These are phyloP conservation scores for Arabidopsis hybrid DNA, from an alignment of 441 rosid genomes.

Conservation along the genomic window DNA sequence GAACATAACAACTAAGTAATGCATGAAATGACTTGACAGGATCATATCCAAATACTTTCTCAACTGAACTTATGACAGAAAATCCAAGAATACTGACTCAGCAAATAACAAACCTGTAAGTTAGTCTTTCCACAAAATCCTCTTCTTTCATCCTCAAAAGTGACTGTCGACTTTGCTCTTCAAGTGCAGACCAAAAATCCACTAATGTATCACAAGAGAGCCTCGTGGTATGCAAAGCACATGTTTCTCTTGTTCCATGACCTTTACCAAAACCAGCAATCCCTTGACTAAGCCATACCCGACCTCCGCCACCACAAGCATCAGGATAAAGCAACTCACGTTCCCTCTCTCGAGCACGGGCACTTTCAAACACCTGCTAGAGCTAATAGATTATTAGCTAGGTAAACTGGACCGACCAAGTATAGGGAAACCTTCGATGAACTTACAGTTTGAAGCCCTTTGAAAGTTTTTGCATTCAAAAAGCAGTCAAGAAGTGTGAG, in stretches of 20 bases:
- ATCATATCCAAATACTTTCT: conserved; percentile 6
- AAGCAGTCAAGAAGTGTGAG: conserved; percentile 86
- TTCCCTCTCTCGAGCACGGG: conserved; percentile 88
- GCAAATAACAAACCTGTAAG: conserved; percentile 70
- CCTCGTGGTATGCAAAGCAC: conserved; percentile 90
- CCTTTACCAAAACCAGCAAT: conserved; percentile 83
- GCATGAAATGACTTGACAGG: conserved; percentile 10
- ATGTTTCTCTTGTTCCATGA: conserved; percentile 91
- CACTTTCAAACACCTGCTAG: conserved; percentile 92
- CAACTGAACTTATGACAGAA: conserved; percentile 7
- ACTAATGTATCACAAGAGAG: conserved; percentile 91
- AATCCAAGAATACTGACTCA: conserved; percentile 22
- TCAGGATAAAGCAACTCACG: conserved; percentile 94
- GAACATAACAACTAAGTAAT: conserved; percentile 9
- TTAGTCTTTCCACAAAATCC: conserved; percentile 92
- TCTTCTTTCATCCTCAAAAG: conserved; percentile 96
- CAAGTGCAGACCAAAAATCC: conserved; percentile 94
- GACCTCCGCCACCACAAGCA: conserved; percentile 98
- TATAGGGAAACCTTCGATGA: conserved; percentile 13
- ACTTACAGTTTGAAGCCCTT: conserved; percentile 83
- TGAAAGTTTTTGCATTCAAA: conserved; percentile 65
- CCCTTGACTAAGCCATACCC: conserved; percentile 98
- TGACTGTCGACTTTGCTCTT: conserved; percentile 82
- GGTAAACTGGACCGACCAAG: conserved; percentile 35
- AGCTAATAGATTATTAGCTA: conserved; percentile 42